Percentiles rank a stretch among this genome's conserved stretches.
Conservation (phyloP, 2,329 filamentous ascomycete species). For the Pseudocercospora fuligena region DNA sequence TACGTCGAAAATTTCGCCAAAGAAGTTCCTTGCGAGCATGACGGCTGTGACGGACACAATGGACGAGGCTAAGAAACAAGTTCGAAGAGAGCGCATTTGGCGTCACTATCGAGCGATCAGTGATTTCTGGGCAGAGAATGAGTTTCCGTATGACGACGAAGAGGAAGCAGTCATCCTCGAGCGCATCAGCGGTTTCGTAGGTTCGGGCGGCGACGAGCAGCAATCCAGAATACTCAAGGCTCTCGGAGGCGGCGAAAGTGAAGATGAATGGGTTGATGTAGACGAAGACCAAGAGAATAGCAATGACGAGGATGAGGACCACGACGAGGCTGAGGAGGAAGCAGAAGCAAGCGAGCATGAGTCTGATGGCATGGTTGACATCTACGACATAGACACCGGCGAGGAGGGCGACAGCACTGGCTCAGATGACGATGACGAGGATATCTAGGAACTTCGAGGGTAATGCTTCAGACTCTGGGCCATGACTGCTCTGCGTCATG, state of each 20-base stretch:
- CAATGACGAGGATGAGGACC: neutral
- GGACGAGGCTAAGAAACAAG: neutral
- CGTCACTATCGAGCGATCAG: neutral
- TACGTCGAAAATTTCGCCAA: neutral
- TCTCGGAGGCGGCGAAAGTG: neutral
- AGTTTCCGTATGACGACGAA: neutral
- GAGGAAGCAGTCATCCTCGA: conserved; percentile 7
- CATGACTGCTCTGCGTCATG: no score
- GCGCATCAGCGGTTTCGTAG: neutral
- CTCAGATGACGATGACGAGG: neutral
- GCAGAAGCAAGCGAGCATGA: neutral
- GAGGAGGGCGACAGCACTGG: neutral
- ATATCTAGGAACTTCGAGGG: neutral
- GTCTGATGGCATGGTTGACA: neutral
- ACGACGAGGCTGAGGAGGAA: neutral
- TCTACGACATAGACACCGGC: neutral
- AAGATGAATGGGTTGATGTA: neutral
- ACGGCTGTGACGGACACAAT: neutral
- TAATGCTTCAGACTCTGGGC: no score
- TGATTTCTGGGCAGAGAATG: neutral
- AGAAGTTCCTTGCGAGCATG: neutral
- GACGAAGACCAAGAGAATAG: neutral
- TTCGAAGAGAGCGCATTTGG: conserved; percentile 10
- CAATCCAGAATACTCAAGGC: neutral
- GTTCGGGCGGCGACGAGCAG: neutral